A percentile compares a stretch with the other conserved stretches of the same genome.
Evolutionary conservation across 202 grass and related monocot genomes (phyloP).

Genomic region (Setaria viridis): DNA sequence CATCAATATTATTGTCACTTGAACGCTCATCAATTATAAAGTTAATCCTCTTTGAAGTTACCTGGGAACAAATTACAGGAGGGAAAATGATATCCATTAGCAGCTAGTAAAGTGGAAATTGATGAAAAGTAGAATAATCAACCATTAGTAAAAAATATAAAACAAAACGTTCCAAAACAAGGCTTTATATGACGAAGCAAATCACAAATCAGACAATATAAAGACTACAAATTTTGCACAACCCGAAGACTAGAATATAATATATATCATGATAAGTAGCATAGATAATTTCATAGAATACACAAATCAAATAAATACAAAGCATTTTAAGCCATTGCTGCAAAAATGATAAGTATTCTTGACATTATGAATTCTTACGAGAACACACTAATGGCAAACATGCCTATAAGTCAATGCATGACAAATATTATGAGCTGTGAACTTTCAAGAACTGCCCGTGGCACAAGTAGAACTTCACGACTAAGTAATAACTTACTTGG

Average conservation of each 20-base stretch:
- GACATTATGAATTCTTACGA: constrained; percentile 21
- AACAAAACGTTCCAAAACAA: constrained; percentile 24
- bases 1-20: constrained; percentile 58
- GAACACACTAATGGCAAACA: not conserved
- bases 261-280: constrained; percentile 22
- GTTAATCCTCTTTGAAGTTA: constrained; percentile 98
- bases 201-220: constrained; percentile 1
- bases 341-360: constrained; percentile 26
- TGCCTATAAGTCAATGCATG: constrained; percentile 17
- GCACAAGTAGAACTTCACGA: constrained; percentile 28
- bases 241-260: constrained; percentile 14
- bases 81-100: constrained; percentile 39
- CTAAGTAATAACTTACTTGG: constrained; percentile 69
- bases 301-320: constrained; percentile 26
- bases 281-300: constrained; percentile 24
- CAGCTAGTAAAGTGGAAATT: constrained; percentile 18
- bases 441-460: constrained; percentile 25
- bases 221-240: constrained; percentile 17
- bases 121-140: constrained; percentile 22
- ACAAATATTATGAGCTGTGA: constrained; percentile 19
- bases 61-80: constrained; percentile 56
- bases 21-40: constrained; percentile 79
- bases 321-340: constrained; percentile 5
- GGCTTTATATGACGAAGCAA: constrained; percentile 7
- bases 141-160: not conserved